Evolutionary conservation across 257 asterid genomes (phyloP), one percentile per base, ranked within the genome.

Genomic region (Gentiana macrophylla): DNA sequence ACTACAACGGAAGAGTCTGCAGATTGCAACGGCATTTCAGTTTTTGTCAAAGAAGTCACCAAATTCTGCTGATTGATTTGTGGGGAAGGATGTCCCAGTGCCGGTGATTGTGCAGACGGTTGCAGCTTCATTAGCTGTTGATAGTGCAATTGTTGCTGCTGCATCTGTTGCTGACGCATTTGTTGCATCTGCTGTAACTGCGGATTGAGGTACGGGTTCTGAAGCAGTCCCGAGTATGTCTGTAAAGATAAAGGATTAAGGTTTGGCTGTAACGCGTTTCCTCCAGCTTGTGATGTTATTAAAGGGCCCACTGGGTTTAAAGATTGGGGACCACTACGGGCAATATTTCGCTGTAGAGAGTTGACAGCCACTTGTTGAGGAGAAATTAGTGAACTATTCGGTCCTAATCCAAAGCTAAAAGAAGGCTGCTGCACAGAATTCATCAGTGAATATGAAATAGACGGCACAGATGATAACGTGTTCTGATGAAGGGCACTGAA

Each of bases 1-100:
- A 74, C 83, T 66, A 89, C 62, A 68, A 86, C 80, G 12, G 97
- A 94, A 35, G 95, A 89, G 74, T 66, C 80, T 49, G 88, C 80
- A 59, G 97, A 77, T 57, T 81, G 97, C 73, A 86, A 65, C 13
- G 97, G 95, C 56, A 94, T 89, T 70, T 88, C 95, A 75, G 68
- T 61, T 81, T 82, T 89, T 37, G 82, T 61, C 41, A 72, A 84
- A 41, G 46, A 41, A 24, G 24, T 24, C 12, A 80, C 41, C 60
- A 78, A 65, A 82, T 74, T 75, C 78, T 82, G 94, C 75, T 82
- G 90, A 74, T 86, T 95, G 51, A 82, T 75, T 72, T 84, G 97
- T 34, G 97, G 94, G 59, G 97, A 89, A 72, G 79, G 72, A 72
- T 89, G 94, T 55, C 70, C 93, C 55, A 79, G 91, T 41, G 72